Evolutionary conservation across 495 filamentous ascomycete species (phyloP), one percentile per base, ranked within the genome.

Genomic region (Xanthoparmelia taractica): DNA sequence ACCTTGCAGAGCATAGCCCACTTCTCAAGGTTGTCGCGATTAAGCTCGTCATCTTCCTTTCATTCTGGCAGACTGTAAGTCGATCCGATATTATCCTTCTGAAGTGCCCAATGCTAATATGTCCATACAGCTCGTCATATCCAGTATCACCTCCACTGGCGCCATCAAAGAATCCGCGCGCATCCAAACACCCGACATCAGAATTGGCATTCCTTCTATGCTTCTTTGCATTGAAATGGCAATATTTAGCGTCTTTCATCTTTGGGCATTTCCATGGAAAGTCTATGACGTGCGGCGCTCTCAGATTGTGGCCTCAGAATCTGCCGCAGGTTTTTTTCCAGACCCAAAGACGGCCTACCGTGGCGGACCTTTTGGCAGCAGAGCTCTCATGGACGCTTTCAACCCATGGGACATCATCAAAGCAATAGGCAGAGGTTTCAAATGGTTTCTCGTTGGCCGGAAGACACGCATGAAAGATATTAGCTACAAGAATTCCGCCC

Each of bases 41-140:
- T 71, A 96, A 96, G 69, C 82, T 96, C 43, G 92, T 96, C 66
- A 94, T 96, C 72, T 96, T 96, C 79, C 80, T 96, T 61, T 94
- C 89, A 8, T 96, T 96, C 74, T 96, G 92, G 92, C 92, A 96
- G 71, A 83, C 82, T 48, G 80, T 82, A 71, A 70, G 77, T 59
- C 40, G 17, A 37, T 55, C 63, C 38, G 62, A 61, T 29, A 10
- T n/a, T 27, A 56, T 2, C 50, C 27, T 33, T 60, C 8, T n/a
- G 43, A 41, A 38, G 2, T 36, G 48, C 33, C 33, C 27, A 10
- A 56, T 34, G 58, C 2, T 58, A 60, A 31, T 58, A 59, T 33
- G 65, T 52, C n/a, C 20, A 57, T 33, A 25, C 62, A 82, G 82
- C 81, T 84, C 60, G 65, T 89, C 58, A 89, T 92, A 67, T 87